phyloP scores from a whole-genome alignment of 2,329 filamentous ascomycete genomes.

The Zopfia rhizophila region DNA sequence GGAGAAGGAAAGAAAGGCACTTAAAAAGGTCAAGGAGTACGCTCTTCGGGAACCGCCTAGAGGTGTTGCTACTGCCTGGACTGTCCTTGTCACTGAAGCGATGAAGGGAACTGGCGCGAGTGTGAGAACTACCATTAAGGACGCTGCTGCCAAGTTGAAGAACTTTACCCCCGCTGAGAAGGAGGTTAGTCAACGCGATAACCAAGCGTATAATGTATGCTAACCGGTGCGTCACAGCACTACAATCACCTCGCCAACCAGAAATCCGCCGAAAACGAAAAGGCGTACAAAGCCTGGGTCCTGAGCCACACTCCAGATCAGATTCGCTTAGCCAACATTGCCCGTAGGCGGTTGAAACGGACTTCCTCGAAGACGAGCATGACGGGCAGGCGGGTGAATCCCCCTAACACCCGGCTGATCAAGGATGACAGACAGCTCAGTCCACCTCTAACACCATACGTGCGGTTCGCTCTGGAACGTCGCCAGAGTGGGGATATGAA shows the following conservation, averaged over 20 bases:
- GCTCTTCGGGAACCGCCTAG: conserved; percentile 50
- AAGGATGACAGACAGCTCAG: conserved; percentile 66
- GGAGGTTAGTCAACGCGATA: conserved; percentile 39
- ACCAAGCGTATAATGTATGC: conserved; percentile 3
- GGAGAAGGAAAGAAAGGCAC: conserved; percentile 38
- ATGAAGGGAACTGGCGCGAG: conserved; percentile 9
- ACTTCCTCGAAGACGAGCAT: conserved; percentile 26
- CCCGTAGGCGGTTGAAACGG: conserved; percentile 56
- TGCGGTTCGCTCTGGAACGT: conserved; percentile 59
- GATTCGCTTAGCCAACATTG: conserved; percentile 69
- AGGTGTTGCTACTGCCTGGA: conserved; percentile 28
- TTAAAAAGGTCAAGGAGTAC: conserved; percentile 47
- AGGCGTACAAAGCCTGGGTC: conserved; percentile 65
- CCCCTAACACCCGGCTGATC: conserved; percentile 46
- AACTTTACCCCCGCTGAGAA: conserved; percentile 44
- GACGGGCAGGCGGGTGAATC: conserved; percentile 13
- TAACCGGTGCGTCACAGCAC: conserved; percentile 53
- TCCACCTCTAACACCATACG: conserved; percentile 50
- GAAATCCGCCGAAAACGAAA: conserved; percentile 56
- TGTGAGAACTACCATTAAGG: not conserved
- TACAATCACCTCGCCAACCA: conserved; percentile 63
- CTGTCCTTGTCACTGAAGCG: conserved; percentile 39
- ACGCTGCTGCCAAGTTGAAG: conserved; percentile 32
- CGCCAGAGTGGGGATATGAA: conserved; percentile 61
- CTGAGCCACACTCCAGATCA: conserved; percentile 64